Conservation (phyloP, 2,329 filamentous ascomycete species). For the Colletotrichum noveboracense region DNA sequence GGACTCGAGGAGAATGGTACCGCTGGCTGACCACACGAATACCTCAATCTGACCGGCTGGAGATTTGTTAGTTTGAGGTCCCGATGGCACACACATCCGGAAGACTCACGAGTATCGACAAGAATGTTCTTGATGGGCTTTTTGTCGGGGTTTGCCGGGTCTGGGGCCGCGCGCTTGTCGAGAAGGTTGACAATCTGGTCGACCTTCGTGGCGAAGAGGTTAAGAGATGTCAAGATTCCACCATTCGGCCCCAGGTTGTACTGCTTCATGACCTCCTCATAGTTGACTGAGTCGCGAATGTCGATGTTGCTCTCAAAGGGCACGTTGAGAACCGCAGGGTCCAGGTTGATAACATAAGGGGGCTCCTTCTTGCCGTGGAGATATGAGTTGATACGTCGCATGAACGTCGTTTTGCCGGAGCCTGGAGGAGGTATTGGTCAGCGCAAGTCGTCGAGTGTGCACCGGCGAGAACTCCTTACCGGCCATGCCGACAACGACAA, state of each 20-base stretch:
- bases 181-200: constrained; percentile 90
- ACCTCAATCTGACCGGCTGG: constrained; percentile 91
- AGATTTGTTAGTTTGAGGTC: neutral
- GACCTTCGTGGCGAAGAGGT: constrained; percentile 97
- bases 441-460: neutral
- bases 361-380: constrained; percentile 81
- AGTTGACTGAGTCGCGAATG: constrained; percentile 98
- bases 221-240: constrained; percentile 92
- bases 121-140: constrained; percentile 82
- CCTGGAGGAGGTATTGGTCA: constrained; percentile 51
- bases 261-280: constrained; percentile 99
- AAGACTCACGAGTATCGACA: constrained; percentile 75
- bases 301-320: constrained; percentile 98
- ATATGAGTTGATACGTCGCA: constrained; percentile 96
- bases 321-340: constrained; percentile 90
- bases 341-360: constrained; percentile 96
- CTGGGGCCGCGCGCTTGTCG: constrained; percentile 81
- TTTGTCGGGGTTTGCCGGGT: constrained; percentile 62
- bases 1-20: constrained; percentile 90
- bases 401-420: constrained; percentile 99
- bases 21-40: constrained; percentile 97
- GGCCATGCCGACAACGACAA: constrained; percentile 98
- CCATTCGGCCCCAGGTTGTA: constrained; percentile 98
- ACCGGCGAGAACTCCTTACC: constrained; percentile 51
- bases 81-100: neutral